Conservation (phyloP, 2,329 filamentous ascomycete genomes). For the Phialocephala subalpina region DNA sequence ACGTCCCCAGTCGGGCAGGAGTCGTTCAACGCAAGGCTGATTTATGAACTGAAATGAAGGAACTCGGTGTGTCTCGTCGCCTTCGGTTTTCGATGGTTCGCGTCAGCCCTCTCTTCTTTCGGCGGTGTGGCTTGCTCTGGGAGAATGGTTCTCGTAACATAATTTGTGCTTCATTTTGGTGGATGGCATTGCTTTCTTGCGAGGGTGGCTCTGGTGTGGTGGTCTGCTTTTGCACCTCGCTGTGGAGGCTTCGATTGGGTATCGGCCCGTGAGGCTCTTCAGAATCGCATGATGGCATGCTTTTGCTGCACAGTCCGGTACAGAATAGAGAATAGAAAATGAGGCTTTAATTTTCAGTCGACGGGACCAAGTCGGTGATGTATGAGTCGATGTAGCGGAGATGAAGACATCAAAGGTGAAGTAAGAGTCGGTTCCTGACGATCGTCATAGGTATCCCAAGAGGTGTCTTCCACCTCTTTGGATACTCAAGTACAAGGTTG, state of each 20-base stretch:
- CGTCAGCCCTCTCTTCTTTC: not conserved
- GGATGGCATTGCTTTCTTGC: not conserved
- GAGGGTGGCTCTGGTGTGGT: not conserved
- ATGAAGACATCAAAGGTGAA: not conserved
- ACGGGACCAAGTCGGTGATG: not conserved
- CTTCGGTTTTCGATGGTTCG: not conserved
- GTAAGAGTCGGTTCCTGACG: not conserved
- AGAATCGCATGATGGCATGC: not conserved
- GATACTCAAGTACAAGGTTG: conserved; percentile 18
- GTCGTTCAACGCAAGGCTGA: not conserved
- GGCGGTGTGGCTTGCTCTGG: not conserved
- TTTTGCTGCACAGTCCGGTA: not conserved
- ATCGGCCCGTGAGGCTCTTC: too few species aligned
- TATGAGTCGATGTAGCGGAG: not conserved
- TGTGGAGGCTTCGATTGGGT: too few species aligned
- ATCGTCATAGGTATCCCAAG: conserved; percentile 21
- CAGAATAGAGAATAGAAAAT: not conserved
- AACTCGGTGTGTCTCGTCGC: not conserved
- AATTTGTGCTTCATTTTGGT: not conserved
- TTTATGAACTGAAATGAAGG: not conserved
- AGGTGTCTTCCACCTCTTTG: conserved; percentile 9
- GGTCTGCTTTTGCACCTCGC: too few species aligned
- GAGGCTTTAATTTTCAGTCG: not conserved
- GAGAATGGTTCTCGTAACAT: not conserved
- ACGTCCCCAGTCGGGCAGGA: not conserved